Evolutionary conservation across 345 rosid genomes (phyloP), one percentile per base, ranked within the genome.

Genomic region (Toxicodendron radicans): DNA sequence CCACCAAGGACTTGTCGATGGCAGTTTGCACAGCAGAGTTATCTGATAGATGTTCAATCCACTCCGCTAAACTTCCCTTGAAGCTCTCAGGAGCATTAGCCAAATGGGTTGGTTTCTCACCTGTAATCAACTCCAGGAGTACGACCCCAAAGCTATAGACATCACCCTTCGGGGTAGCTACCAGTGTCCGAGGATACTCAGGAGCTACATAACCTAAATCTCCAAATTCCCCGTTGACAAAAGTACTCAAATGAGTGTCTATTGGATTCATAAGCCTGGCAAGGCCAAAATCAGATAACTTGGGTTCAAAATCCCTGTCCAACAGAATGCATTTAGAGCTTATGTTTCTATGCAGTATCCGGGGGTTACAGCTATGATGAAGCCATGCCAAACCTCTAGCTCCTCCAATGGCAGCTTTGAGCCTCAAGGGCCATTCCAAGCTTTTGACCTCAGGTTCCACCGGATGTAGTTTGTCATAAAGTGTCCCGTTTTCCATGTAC

Each of bases 301-400:
- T 83, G 9, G 83, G 78, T 61, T 80, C 79, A 23, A 78, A 80
- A 57, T 75, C 54, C 1, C 24, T 58, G 21, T 80, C 82, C 41
- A 77, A 49, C 30, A 77, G 35, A n/a, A 83, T 49, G 43, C 70
- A 77, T 60, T 83, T 83, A 2, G 81, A 75, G 78, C 76, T 80
- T 18, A 83, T 68, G 62, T 75, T 66, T 23, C 67, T 70, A 51
- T 83, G 86, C 16, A 65, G 13, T 3, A 80, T 52, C n/a, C 73
- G 76, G 16, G 73, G 60, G 30, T 73, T 68, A 16, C 79, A 58
- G 27, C 51, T 66, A 4, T 83, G 81, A 65, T 83, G 86, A 11
- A 83, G 73, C 83, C 86, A 83, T 5, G 86, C 77, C 60, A 83
- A 70, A 11, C 83, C 82, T 75, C 71, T 77, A 32, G 83, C 83